Evolutionary conservation across 176 grass and related monocot species (phyloP), one percentile per base, ranked within the genome.

Genomic region (Eleusine indica): DNA sequence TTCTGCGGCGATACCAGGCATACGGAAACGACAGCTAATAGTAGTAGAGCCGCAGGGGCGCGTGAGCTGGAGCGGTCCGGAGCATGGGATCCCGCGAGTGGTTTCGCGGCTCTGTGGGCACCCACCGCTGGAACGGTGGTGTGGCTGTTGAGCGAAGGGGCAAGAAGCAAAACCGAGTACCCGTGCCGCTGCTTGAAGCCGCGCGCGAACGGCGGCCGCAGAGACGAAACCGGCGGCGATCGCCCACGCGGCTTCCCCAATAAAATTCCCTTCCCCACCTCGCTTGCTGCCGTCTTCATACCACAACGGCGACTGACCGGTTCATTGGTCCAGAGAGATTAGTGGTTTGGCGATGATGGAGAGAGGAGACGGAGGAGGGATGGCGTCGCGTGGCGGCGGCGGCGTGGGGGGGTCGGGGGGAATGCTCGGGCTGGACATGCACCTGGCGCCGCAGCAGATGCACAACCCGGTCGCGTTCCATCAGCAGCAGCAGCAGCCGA

Each of bases 361-460:
- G 66, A 82, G 87, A 52, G 51, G 75, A 4, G 84, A 87, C 62
- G 86, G 86, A 29, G 83, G 67, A 39, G 83, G 67, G 57, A 42
- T 82, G 68, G 84, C 25, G 28, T 44, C 19, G 83, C 57, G 88
- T 12, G 79, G 73, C 75, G 75, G 67, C 75, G 75, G 67, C 38
- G 67, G 77, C 41, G 30, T 25, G 67, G 54, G 42, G 77, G 64
- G 32, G 78, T 16, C 61, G 65, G 78, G 28, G 73, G 74, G 57
- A 82, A 82, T 78, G 88, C 83, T 85, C 18, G 88, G 78, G 25
- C 57, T 89, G 54, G 83, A 89, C 35, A 71, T 76, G 80, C 68
- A 74, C 75, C 32, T 53, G 0, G 66, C 66, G 7, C 51, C 66
- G 29, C 74, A 72, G 67, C 76, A 79, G 47, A 76, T 92, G 81